phyloP scores from a whole-genome alignment of 768 basidiomycete genomes.

The Pholiota conissans region DNA sequence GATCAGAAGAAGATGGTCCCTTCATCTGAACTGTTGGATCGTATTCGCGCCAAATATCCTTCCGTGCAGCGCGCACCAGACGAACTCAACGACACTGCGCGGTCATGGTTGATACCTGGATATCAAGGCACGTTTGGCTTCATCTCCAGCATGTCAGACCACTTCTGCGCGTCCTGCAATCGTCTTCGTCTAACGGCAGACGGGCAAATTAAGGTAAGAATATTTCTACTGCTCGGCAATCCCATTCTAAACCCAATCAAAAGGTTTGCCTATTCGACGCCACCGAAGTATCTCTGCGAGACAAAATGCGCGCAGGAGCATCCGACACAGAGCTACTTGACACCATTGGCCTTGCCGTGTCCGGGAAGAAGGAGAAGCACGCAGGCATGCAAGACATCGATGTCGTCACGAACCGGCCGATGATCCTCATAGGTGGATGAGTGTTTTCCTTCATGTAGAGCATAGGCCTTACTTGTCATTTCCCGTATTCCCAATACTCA shows the following conservation, averaged over 20 bases:
- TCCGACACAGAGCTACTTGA: slow-evolving; percentile 61
- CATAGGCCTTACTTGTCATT: slow-evolving; percentile 18
- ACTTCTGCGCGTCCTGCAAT: slow-evolving; percentile 86
- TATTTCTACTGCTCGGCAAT: background rate
- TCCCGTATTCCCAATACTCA: slow-evolving; percentile 14
- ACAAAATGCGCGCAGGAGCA: slow-evolving; percentile 65
- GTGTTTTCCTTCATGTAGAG: slow-evolving; percentile 37
- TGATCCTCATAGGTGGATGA: slow-evolving; percentile 96
- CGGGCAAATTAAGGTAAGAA: slow-evolving; percentile 78
- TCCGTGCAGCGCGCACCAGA: slow-evolving; percentile 58
- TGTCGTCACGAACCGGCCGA: slow-evolving; percentile 75
- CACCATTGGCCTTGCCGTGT: slow-evolving; percentile 64
- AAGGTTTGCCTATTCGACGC: slow-evolving; percentile 89
- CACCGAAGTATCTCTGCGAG: slow-evolving; percentile 79
- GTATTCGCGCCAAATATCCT: slow-evolving; percentile 50
- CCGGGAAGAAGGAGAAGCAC: slow-evolving; percentile 77
- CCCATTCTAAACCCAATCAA: slow-evolving; percentile 1
- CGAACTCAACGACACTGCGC: slow-evolving; percentile 77
- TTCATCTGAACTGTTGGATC: slow-evolving; percentile 60
- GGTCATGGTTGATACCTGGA: slow-evolving; percentile 74
- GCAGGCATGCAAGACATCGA: slow-evolving; percentile 83
- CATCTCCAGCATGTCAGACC: slow-evolving; percentile 93
- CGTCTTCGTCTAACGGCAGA: slow-evolving; percentile 86
- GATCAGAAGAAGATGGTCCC: slow-evolving; percentile 79
- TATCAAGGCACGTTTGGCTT: slow-evolving; percentile 76